Evolutionary conservation across 495 filamentous ascomycete genomes (phyloP).

Genomic region (Aspergillus biplanus): DNA sequence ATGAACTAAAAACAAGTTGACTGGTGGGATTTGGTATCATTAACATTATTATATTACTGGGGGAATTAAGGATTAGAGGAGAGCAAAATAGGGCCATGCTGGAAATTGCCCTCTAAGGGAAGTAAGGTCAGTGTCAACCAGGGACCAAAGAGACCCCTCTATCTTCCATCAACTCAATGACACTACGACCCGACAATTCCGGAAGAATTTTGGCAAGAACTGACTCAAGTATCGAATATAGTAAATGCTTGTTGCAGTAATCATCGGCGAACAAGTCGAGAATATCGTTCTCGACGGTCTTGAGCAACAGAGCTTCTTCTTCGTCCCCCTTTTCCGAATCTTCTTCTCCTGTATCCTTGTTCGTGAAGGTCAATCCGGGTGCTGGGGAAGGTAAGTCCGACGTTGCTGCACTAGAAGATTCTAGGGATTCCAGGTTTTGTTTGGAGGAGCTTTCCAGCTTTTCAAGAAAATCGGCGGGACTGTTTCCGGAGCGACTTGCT

Average conservation of each 20-base stretch:
- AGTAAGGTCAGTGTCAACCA: neutral
- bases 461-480: neutral
- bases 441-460: neutral
- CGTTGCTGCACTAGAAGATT: neutral
- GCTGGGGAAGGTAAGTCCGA: constrained; percentile 8
- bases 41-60: too few species aligned
- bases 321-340: neutral
- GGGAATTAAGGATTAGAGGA: neutral
- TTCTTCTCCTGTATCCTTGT: neutral
- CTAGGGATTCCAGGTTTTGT: neutral
- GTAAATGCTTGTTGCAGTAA: constrained; percentile 88
- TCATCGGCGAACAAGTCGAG: constrained; percentile 77
- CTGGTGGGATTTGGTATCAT: too few species aligned
- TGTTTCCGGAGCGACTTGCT: constrained; percentile 7
- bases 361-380: neutral
- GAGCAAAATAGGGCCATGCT: neutral
- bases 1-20: too few species aligned
- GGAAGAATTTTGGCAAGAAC: constrained; percentile 78
- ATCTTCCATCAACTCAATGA: constrained; percentile 72
- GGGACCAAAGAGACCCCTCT: constrained; percentile 52
- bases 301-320: constrained; percentile 45
- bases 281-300: constrained; percentile 50
- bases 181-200: constrained; percentile 76
- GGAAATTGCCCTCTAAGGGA: neutral
- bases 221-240: constrained; percentile 78